Evolutionary conservation across 1,284 basidiomycete species (phyloP), one percentile per base, ranked within the genome.

Genomic region (Sanghuangporus baumii): DNA sequence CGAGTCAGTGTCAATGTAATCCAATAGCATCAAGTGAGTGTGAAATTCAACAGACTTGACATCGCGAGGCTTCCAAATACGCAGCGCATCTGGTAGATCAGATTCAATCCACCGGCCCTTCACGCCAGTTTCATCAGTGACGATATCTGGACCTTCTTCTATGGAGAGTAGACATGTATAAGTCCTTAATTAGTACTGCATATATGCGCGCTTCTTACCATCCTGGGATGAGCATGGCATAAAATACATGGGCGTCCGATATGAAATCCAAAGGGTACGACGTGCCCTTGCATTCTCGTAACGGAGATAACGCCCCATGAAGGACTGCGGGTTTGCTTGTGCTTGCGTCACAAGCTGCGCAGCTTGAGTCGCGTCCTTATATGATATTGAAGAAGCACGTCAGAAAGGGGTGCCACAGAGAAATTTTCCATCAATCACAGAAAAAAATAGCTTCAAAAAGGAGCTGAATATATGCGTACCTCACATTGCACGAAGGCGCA

Each of bases 401-500:
- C 26, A 57, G 26, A 58, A 51, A 16, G 50, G 46, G 62, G 46
- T 11, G 26, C 16, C 43, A 46, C 16, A 46, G 5, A 11, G 48
- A 54, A 37, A 36, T 11, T 54, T 52, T 31, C 31, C 16, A 20
- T 54, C 34, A 54, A 41, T 55, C 14, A 55, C 26, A 23, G n/a
- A 70, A 2, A 47, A 47, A 60, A 57, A 38, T 18, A n/a, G 54
- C 40, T 34, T 64, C 62, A 67, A 60, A 52, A 61, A 31, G 26
- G 65, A 67, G 65, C 64, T 66, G 62, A 68, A 60, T 67, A 59
- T 51, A 48, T 43, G 62, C 78, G 57, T 69, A 89, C 89, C 78
- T 89, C 81, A 78, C 89, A 91, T 73, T 91, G 89, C 16, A 91
- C 84, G 71, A 92, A 92, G 55, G 89, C 89, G 69, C 89, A 91